Evolutionary conservation across 192 early-diverging fungal species (phyloP).

Genomic region (Coemansia erecta): DNA sequence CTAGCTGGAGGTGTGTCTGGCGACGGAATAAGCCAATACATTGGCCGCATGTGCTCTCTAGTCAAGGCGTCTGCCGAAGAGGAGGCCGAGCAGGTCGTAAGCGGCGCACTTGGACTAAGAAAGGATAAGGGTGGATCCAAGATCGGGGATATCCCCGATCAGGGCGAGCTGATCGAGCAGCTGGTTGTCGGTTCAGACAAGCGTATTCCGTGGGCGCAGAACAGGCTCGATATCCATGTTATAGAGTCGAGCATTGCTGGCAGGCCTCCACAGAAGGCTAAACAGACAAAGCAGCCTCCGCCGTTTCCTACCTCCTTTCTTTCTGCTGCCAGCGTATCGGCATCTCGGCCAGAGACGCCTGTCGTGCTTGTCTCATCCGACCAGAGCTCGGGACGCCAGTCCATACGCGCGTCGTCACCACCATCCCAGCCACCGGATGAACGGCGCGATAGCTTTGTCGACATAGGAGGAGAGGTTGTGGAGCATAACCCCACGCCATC

Average conservation of each 20-base stretch:
- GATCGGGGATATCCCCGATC: conserved; percentile 12
- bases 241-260: conserved; percentile 33
- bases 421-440: conserved; percentile 1
- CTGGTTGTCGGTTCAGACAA: conserved; percentile 40
- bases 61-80: conserved; percentile 45
- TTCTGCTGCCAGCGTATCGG: background rate
- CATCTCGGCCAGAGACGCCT: conserved; percentile 6
- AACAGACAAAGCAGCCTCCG: conserved; percentile 1
- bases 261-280: conserved; percentile 26
- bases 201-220: conserved; percentile 51
- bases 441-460: conserved; percentile 1
- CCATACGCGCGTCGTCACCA: background rate
- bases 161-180: conserved; percentile 35
- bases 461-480: conserved; percentile 10
- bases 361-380: background rate
- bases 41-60: conserved; percentile 43
- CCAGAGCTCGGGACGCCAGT: conserved; percentile 2
- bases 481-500: conserved; percentile 5
- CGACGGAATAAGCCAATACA: conserved; percentile 42
- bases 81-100: conserved; percentile 43
- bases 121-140: conserved; percentile 14
- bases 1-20: conserved; percentile 48
- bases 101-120: conserved; percentile 21
- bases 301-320: conserved; percentile 5
- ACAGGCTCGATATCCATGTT: conserved; percentile 44